Percentiles rank a stretch among this genome's conserved stretches.
phyloP scores from a whole-genome alignment of 108 stramenopile genomes.

The Aurantiochytrium sp. region DNA sequence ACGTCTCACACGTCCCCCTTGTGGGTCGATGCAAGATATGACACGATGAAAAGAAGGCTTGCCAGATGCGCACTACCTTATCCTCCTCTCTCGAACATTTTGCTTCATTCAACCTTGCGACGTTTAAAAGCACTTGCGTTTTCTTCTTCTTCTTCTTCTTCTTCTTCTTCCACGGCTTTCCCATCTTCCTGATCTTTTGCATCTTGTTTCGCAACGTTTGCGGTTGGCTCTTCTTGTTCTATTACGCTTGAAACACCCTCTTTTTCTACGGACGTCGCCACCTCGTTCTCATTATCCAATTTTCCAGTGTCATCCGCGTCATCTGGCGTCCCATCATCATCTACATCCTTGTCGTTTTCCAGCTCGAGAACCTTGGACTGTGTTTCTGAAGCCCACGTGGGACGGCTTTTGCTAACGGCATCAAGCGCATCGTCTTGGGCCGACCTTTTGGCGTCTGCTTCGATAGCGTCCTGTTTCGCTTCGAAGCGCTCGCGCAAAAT shows the following conservation, averaged over 20 bases:
- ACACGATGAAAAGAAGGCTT: too few species aligned
- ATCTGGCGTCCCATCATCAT: constrained; percentile 28
- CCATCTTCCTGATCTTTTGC: not conserved
- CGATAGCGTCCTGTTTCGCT: constrained; percentile 41
- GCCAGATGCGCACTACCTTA: not conserved
- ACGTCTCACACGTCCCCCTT: not conserved
- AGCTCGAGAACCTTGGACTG: not conserved
- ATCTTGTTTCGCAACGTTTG: not conserved
- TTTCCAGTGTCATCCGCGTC: constrained; percentile 6
- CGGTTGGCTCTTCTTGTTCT: too few species aligned
- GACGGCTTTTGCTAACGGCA: constrained; percentile 11
- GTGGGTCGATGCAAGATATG: not conserved
- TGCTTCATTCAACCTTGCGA: too few species aligned
- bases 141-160: not conserved
- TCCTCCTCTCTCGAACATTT: not conserved
- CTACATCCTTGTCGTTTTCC: constrained; percentile 34
- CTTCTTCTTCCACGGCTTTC: not conserved
- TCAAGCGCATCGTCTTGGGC: not conserved
- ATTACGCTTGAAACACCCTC: too few species aligned
- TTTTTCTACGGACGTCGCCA: too few species aligned
- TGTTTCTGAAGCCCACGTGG: not conserved
- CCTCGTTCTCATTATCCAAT: not conserved
- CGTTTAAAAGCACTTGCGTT: too few species aligned
- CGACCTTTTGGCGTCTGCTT: constrained; percentile 26
- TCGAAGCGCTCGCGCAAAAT: constrained; percentile 66